Base-by-base conservation (phyloP, 2,329 filamentous ascomycete genomes). In the Sporothrix phasma region DNA sequence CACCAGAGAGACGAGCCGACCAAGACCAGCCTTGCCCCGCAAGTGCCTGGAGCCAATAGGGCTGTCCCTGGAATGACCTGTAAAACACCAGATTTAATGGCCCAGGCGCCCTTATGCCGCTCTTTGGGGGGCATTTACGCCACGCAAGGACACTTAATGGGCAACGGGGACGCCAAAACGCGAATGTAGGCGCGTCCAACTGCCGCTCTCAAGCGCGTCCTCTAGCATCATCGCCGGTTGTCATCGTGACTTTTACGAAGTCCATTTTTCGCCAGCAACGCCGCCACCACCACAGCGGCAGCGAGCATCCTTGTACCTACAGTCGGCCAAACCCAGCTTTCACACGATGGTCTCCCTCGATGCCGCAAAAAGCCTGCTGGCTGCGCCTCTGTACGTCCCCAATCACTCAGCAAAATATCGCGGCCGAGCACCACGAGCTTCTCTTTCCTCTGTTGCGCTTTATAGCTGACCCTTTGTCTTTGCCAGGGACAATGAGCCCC, bases 311-410 rank as follows among this genome's bases (percentile, higher is more conserved):
- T 19, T 11, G 26, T 29, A 10, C 37, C 5, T 15, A 41, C n/a
- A 43, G 13, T n/a, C 39, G 15, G n/a, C 34, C 15, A 29, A 17
- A 26, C 11, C 5, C 6, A 41, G 4, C 29, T 22, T 3, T 5
- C 22, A 41, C 37, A 58, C 19, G n/a, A 81, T 81, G 79, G 75
- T 78, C 43, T 71, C 72, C 8, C 70, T 81, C 43, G 77, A 80
- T 61, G 74, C 77, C n/a, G 70, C 79, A 41, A 70, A 72, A 17
- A 77, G 71, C 65, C 70, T 84, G 62, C 76, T 84, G 64, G 77
- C 77, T 67, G 77, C 76, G 66, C 80, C 81, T 58, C 76, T 79
- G 81, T 83, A 73, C 71, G 79, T 69, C 34, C 5, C 29, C 56
- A 39, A 54, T 56, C n/a, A n/a, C n/a, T 56, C n/a, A 24, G 19